phyloP scores from a whole-genome alignment of 148 eudicot genomes.

The Hydrangea macrophylla region DNA sequence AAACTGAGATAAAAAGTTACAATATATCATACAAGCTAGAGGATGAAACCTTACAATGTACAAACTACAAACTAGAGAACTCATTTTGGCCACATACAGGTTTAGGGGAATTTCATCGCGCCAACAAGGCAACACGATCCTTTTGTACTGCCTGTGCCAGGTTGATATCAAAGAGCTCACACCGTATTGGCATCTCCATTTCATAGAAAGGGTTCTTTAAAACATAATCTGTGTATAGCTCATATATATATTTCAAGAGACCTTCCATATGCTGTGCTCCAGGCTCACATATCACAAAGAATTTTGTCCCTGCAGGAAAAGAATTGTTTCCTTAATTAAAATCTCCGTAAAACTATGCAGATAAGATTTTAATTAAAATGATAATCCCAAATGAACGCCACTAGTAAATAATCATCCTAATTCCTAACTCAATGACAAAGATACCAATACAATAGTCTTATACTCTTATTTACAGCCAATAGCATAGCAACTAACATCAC shows the following conservation, averaged over 20 bases:
- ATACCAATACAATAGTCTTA: not conserved
- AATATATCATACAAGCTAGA: not conserved
- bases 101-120: slow-evolving; percentile 37
- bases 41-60: not conserved
- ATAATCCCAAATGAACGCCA: not conserved
- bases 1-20: not conserved
- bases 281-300: slow-evolving; percentile 82
- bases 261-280: slow-evolving; percentile 72
- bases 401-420: too few species aligned
- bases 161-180: slow-evolving; percentile 89
- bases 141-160: slow-evolving; percentile 80
- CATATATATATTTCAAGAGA: slow-evolving; percentile 71
- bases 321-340: not conserved
- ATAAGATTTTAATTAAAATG: not conserved
- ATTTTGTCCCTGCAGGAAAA: slow-evolving; percentile 60
- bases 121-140: slow-evolving; percentile 72
- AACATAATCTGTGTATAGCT: slow-evolving; percentile 84
- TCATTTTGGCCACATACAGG: not conserved
- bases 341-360: not conserved
- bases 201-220: slow-evolving; percentile 94
- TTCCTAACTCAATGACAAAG: not conserved
- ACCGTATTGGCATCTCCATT: slow-evolving; percentile 98
- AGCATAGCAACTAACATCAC: not conserved
- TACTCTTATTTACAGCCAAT: not conserved
- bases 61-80: not conserved